phyloP scores from a whole-genome alignment of 306 rosid species.

The Carpinus fangiana region DNA sequence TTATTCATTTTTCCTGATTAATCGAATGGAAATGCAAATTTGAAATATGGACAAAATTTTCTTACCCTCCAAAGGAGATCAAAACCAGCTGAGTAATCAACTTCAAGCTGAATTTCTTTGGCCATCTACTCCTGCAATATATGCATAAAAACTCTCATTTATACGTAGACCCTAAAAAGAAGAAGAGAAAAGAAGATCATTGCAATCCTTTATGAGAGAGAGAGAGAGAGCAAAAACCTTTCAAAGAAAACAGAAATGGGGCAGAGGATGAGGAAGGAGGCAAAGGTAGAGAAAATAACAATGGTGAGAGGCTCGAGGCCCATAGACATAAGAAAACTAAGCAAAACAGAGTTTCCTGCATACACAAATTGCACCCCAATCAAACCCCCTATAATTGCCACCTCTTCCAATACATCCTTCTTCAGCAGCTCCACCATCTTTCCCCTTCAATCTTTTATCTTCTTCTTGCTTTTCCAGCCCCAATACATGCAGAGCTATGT shows the following conservation, averaged over 20 bases:
- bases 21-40: background rate
- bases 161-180: background rate
- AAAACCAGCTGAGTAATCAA: constrained; percentile 47
- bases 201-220: background rate
- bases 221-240: constrained; percentile 44
- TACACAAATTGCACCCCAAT: constrained; percentile 58
- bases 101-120: constrained; percentile 43
- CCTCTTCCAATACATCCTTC: constrained; percentile 43
- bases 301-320: constrained; percentile 63
- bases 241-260: constrained; percentile 70
- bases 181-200: background rate
- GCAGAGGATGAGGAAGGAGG: constrained; percentile 65
- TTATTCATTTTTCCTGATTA: background rate
- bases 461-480: background rate
- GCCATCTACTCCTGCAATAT: constrained; percentile 70
- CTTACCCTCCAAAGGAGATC: constrained; percentile 84
- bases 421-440: constrained; percentile 17
- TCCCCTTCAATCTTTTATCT: background rate
- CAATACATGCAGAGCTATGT: no score
- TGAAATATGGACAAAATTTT: background rate
- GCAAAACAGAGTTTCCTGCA: constrained; percentile 64
- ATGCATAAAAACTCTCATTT: constrained; percentile 9
- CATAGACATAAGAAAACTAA: constrained; percentile 62
- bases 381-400: constrained; percentile 54
- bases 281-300: constrained; percentile 55